Percentiles rank a stretch among this genome's conserved stretches.
phyloP scores from a whole-genome alignment of 257 asterid genomes.

The Lantana camara region DNA sequence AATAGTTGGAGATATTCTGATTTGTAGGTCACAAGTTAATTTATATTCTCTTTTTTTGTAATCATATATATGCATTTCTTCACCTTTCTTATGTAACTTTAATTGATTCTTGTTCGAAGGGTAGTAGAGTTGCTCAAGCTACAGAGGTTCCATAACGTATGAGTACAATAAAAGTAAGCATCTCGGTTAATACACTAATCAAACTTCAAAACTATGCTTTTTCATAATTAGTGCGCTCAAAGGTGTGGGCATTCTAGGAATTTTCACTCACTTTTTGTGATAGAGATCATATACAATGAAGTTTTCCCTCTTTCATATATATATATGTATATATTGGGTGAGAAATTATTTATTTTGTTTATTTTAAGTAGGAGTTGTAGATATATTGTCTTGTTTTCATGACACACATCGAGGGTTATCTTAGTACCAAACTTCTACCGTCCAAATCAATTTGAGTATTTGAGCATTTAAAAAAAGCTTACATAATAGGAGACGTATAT shows the following conservation, averaged over 20 bases:
- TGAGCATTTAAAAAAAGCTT: too few relatives aligned
- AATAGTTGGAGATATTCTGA: constrained; percentile 20
- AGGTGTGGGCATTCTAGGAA: neutral
- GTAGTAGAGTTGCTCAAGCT: constrained; percentile 28
- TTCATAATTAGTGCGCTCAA: constrained; percentile 2
- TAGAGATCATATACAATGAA: neutral
- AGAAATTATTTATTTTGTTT: too few relatives aligned
- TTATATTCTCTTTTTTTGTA: neutral
- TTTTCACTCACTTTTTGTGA: neutral
- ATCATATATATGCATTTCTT: constrained; percentile 15
- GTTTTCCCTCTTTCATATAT: neutral
- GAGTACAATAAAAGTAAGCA: constrained; percentile 30
- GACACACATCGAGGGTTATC: too few relatives aligned
- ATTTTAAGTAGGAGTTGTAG: too few relatives aligned
- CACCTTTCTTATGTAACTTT: constrained; percentile 28
- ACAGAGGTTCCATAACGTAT: constrained; percentile 34
- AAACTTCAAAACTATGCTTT: neutral
- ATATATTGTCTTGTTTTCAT: too few relatives aligned
- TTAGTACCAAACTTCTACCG: too few relatives aligned
- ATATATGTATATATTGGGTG: neutral
- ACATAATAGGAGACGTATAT: too few relatives aligned
- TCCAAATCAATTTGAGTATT: too few relatives aligned
- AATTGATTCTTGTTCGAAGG: constrained; percentile 33
- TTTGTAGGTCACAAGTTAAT: neutral
- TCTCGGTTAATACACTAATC: neutral